phyloP scores from a whole-genome alignment of 441 rosid species.

The Euphorbia schlechtendalii region DNA sequence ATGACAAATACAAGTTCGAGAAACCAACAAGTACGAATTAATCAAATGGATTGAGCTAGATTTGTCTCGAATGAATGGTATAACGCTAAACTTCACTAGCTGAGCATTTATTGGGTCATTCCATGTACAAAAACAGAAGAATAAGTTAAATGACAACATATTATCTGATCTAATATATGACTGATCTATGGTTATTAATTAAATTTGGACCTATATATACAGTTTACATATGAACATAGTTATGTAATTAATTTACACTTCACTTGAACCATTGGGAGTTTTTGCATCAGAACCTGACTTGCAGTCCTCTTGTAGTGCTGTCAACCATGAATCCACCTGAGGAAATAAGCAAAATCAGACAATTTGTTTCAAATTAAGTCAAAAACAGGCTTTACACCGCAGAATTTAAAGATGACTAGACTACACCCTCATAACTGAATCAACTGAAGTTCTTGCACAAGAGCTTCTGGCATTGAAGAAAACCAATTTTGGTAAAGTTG shows the following conservation, averaged over 20 bases:
- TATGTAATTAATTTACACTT: conserved; percentile 12
- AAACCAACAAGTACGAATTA: not conserved
- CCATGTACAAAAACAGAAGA: conserved; percentile 34
- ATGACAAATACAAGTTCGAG: not conserved
- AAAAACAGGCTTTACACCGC: not conserved
- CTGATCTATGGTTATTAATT: conserved; percentile 9
- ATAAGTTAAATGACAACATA: conserved; percentile 22
- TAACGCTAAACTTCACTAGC: not conserved
- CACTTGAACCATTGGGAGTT: conserved; percentile 31
- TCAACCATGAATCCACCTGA: conserved; percentile 76
- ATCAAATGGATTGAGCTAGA: not conserved
- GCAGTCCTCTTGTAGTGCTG: conserved; percentile 46
- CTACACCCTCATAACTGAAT: not conserved
- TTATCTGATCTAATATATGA: conserved; percentile 5
- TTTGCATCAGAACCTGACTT: conserved; percentile 32
- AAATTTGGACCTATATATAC: conserved; percentile 23
- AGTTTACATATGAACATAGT: conserved; percentile 12
- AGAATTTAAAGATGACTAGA: not conserved
- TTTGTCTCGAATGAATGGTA: not conserved
- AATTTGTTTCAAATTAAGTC: not conserved
- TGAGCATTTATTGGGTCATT: conserved; percentile 8
- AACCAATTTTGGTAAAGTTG: not conserved
- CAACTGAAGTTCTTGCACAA: not conserved
- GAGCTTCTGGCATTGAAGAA: not conserved
- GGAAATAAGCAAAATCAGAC: not conserved